Percentiles rank a stretch among this genome's conserved stretches.
These are phyloP conservation scores for Tulasnella calospora DNA, from an alignment of 768 basidiomycete species.

Conservation along the genomic window DNA sequence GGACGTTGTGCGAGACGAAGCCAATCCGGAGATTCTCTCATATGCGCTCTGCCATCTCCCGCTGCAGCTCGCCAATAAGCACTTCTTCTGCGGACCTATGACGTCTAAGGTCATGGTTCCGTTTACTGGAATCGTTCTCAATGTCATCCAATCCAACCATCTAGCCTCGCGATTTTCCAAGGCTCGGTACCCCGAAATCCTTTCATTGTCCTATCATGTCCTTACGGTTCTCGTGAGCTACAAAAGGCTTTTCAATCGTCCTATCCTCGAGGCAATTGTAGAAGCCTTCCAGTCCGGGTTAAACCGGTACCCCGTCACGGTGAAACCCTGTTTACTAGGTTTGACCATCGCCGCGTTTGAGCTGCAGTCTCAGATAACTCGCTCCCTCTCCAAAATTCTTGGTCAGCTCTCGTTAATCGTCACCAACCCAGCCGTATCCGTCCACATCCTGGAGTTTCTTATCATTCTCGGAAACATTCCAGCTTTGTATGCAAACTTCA, in stretches of 20 bases:
- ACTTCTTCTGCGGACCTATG: conserved; percentile 88
- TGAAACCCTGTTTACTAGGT: conserved; percentile 69
- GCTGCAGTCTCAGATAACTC: conserved; percentile 72
- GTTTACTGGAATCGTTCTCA: conserved; percentile 63
- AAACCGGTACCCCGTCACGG: conserved; percentile 36
- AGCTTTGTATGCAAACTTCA: conserved; percentile 80
- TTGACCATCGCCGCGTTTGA: conserved; percentile 85
- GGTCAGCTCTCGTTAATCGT: conserved; percentile 90
- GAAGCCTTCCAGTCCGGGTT: conserved; percentile 42
- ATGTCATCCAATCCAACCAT: conserved; percentile 54
- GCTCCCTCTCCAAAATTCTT: conserved; percentile 70
- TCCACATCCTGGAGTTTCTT: conserved; percentile 93
- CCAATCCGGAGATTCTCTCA: conserved; percentile 88
- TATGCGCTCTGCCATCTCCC: conserved; percentile 90
- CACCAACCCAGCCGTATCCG: conserved; percentile 86
- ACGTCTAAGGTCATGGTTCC: conserved; percentile 58
- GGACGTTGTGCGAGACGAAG: conserved; percentile 64
- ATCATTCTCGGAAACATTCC: conserved; percentile 78
- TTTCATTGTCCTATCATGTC: conserved; percentile 81
- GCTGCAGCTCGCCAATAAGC: conserved; percentile 87
- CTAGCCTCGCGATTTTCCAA: conserved; percentile 36
- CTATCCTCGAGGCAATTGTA: conserved; percentile 40
- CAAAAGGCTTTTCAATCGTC: conserved; percentile 63
- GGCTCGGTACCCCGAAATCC: conserved; percentile 69
- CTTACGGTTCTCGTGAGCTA: conserved; percentile 87